Evolutionary conservation across 305 asterid genomes (phyloP).

Genomic region (Solanum hybrid): DNA sequence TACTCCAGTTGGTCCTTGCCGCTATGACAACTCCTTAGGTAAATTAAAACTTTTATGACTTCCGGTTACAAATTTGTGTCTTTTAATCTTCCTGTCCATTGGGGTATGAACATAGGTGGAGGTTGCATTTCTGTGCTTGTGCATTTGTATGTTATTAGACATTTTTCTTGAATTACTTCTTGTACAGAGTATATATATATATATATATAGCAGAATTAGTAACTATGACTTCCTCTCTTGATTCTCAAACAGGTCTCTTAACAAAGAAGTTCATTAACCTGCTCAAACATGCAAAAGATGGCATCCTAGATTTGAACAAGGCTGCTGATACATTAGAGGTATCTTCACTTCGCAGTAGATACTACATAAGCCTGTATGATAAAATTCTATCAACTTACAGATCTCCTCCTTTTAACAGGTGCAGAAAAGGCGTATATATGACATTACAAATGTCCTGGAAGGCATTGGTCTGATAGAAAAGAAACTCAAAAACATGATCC

Average conservation of each 20-base stretch:
- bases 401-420: conserved; percentile 45
- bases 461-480: conserved; percentile 98
- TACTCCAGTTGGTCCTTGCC: conserved; percentile 85
- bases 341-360: not conserved
- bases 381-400: conserved; percentile 19
- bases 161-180: not conserved
- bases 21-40: conserved; percentile 95
- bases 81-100: not conserved
- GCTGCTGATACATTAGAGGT: conserved; percentile 92
- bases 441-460: conserved; percentile 98
- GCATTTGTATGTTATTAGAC: not conserved
- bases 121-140: not conserved
- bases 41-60: conserved; percentile 2
- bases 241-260: conserved; percentile 54
- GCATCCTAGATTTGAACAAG: conserved; percentile 36
- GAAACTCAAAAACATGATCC: conserved; percentile 91
- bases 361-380: not conserved
- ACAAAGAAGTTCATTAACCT: conserved; percentile 40
- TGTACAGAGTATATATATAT: not conserved
- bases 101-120: not conserved
- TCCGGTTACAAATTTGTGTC: not conserved
- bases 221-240: not conserved
- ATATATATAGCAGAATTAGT: not conserved
- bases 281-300: conserved; percentile 10
- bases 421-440: conserved; percentile 98